Conservation (phyloP, 495 filamentous ascomycete species). For the Xylaria longipes region DNA sequence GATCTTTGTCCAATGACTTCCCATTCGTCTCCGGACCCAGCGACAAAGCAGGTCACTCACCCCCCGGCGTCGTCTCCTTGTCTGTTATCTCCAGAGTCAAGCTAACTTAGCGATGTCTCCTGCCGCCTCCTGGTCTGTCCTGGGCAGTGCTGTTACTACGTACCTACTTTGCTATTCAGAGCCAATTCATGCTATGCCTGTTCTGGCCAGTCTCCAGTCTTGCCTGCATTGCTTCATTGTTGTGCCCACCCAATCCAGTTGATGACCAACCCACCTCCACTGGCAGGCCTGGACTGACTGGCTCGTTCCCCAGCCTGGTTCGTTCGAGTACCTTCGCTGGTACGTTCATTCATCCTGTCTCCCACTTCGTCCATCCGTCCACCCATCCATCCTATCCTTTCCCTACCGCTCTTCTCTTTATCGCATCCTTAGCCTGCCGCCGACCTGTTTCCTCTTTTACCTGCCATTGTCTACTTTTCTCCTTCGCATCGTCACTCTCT, state of each 20-base stretch:
- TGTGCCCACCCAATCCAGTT: conserved; percentile 37
- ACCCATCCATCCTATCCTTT: conserved; percentile 37
- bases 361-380: conserved; percentile 38
- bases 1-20: conserved; percentile 27
- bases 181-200: conserved; percentile 20
- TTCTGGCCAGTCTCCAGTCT: conserved; percentile 28
- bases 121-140: background rate
- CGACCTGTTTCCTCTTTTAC: conserved; percentile 39
- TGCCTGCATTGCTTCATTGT: conserved; percentile 44
- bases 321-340: conserved; percentile 28
- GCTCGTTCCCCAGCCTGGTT: conserved; percentile 30
- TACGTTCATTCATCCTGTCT: conserved; percentile 18
- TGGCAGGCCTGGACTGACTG: conserved; percentile 14
- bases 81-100: conserved; percentile 20
- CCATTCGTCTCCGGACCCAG: background rate
- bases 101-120: conserved; percentile 22
- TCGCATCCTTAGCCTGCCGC: conserved; percentile 42
- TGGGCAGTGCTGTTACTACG: conserved; percentile 12
- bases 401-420: conserved; percentile 42
- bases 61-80: background rate
- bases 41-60: conserved; percentile 19
- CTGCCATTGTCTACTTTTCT: conserved; percentile 38
- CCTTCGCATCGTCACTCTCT: conserved; percentile 41
- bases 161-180: too few species aligned
- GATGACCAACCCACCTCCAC: conserved; percentile 38